Base-by-base conservation (phyloP, 1,284 basidiomycete species). In the Heterobasidion parviporum region DNA sequence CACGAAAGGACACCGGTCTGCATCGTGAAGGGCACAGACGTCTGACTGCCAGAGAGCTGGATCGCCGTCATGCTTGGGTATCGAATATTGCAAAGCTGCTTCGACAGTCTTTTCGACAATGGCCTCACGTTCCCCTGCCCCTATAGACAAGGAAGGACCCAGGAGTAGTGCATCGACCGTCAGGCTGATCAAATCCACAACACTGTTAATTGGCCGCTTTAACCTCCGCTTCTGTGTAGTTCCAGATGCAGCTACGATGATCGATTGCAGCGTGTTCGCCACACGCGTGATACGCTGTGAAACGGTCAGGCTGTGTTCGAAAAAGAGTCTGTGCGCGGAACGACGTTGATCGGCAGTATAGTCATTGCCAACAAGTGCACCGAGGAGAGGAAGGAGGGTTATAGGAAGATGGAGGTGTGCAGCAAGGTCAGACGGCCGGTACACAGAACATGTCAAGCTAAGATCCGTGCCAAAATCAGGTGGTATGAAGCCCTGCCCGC, bases 291-390 rank as follows among this genome's bases (percentile, higher is more conserved):
- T 83, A 38, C 87, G 81, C 63, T 84, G 82, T 32, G 74, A 69
- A 20, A 74, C 66, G 0, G 77, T 78, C 32, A 82, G 68, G n/a
- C 73, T 70, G 47, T 78, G 73, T 45, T 87, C 82, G 63, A 90
- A 91, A 67, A 90, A 88, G 18, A 87, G 64, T 0, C 71, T 74
- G 63, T 83, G 84, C n/a, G 80, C 70, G 61, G 62, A 35, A 70
- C 70, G 26, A 73, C 69, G 54, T n/a, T 41, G 38, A 68, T 70
- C 32, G 71, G 74, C 61, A 68, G 77, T 64, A 64, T 86, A 92
- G 68, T 96, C 94, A 67, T 94, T 95, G 34, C 94, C 94, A 8
- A 92, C 80, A 1, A 96, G 73, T 2, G 91, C 85, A 9, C 87
- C 91, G n/a, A 96, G 75, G 9, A 96, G 77, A 1, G 94, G 92